phyloP scores from a whole-genome alignment of 305 asterid species.

The Solanum hybrid region DNA sequence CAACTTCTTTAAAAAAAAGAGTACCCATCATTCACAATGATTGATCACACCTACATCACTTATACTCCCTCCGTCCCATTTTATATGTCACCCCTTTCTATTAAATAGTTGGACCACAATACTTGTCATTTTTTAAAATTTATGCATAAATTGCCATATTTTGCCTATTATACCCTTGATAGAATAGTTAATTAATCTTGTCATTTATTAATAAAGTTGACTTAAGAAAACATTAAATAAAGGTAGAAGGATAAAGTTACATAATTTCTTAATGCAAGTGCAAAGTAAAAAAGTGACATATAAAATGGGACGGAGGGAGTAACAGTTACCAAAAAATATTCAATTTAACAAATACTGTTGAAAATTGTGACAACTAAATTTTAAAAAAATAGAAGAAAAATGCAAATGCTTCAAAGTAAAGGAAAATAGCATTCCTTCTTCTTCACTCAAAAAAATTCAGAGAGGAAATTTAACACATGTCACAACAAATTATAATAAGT shows the following conservation, averaged over 20 bases:
- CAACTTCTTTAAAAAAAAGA: background rate
- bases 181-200: too few relatives aligned
- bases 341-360: background rate
- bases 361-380: background rate
- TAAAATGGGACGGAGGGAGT: too few relatives aligned
- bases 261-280: too few relatives aligned
- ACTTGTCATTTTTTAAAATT: too few relatives aligned
- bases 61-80: background rate
- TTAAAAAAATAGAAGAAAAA: background rate
- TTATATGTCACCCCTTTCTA: too few relatives aligned
- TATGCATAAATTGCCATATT: too few relatives aligned
- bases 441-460: slow-evolving; percentile 33
- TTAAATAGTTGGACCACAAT: too few relatives aligned
- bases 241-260: too few relatives aligned
- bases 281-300: too few relatives aligned
- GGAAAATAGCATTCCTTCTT: slow-evolving; percentile 39
- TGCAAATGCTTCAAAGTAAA: slow-evolving; percentile 34
- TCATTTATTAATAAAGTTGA: too few relatives aligned
- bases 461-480: background rate
- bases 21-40: background rate
- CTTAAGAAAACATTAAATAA: too few relatives aligned
- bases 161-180: too few relatives aligned
- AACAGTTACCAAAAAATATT: background rate
- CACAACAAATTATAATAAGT: background rate
- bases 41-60: slow-evolving; percentile 8